Percentiles rank a stretch among this genome's conserved stretches.
Conservation (phyloP, 345 rosid species). For the Luvunga scandens region DNA sequence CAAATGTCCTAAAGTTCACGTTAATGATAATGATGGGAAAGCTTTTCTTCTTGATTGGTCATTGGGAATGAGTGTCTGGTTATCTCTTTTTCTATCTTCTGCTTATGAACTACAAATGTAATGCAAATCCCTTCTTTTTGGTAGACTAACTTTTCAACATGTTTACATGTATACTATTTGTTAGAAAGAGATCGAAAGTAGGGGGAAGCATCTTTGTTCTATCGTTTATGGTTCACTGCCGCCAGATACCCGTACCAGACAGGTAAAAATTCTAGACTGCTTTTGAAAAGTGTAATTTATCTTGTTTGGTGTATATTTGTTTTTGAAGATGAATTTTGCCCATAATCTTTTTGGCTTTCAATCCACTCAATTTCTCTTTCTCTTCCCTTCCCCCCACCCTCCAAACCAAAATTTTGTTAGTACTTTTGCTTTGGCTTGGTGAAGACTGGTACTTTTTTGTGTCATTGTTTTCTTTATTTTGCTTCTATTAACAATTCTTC, state of each 20-base stretch:
- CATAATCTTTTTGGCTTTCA: background rate
- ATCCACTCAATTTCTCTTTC: background rate
- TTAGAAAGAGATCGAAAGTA: conserved; percentile 61
- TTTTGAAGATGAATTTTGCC: background rate
- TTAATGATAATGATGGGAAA: background rate
- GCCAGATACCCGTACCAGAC: conserved; percentile 89
- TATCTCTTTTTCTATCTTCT: background rate
- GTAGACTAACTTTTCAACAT: conserved; percentile 12
- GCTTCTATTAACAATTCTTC: background rate
- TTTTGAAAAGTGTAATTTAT: conserved; percentile 12
- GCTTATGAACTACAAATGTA: background rate
- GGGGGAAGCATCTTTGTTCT: conserved; percentile 81
- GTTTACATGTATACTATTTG: conserved; percentile 2
- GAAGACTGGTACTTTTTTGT: background rate
- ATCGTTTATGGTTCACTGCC: conserved; percentile 95
- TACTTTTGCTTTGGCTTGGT: background rate
- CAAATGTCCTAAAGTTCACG: background rate
- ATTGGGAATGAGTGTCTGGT: background rate
- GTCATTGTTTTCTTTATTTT: background rate
- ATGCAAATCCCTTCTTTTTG: background rate
- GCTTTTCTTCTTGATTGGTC: background rate
- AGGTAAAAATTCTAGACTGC: conserved; percentile 50
- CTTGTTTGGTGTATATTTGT: background rate
- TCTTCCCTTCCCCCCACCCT: background rate
- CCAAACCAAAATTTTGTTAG: background rate